These are phyloP conservation scores for Smittium culicis DNA, from an alignment of 371 early-diverging fungal species.

Conservation along the genomic window DNA sequence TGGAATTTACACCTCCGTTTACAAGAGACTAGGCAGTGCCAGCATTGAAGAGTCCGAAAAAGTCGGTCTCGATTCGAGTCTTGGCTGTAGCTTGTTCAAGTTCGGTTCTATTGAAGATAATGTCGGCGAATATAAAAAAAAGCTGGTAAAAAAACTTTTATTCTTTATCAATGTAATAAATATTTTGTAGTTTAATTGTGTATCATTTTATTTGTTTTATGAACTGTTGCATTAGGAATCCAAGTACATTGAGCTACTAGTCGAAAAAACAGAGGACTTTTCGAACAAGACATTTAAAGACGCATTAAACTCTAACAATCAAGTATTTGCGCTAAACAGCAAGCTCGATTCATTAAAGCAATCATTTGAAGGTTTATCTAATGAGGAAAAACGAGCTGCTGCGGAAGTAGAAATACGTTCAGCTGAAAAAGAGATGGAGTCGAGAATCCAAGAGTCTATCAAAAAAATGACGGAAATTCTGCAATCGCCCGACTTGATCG, in stretches of 20 bases:
- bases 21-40: background rate
- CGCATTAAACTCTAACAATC: background rate
- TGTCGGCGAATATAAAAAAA: constrained; percentile 58
- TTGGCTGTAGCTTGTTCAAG: constrained; percentile 70
- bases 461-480: background rate
- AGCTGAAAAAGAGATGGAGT: background rate
- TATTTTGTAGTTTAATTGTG: background rate
- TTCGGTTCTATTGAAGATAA: constrained; percentile 64
- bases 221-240: background rate
- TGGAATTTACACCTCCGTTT: background rate
- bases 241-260: background rate
- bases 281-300: background rate
- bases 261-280: background rate
- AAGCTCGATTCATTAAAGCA: background rate
- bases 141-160: constrained; percentile 35
- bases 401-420: background rate
- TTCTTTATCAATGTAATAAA: background rate
- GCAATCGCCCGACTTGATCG: background rate
- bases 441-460: background rate
- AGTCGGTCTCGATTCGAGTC: constrained; percentile 58
- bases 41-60: constrained; percentile 40
- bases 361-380: background rate
- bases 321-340: background rate
- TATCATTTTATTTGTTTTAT: background rate
- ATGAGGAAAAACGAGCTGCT: background rate